Evolutionary conservation across 2,329 filamentous ascomycete species (phyloP).

Genomic region (Lasiodiplodia citricola): DNA sequence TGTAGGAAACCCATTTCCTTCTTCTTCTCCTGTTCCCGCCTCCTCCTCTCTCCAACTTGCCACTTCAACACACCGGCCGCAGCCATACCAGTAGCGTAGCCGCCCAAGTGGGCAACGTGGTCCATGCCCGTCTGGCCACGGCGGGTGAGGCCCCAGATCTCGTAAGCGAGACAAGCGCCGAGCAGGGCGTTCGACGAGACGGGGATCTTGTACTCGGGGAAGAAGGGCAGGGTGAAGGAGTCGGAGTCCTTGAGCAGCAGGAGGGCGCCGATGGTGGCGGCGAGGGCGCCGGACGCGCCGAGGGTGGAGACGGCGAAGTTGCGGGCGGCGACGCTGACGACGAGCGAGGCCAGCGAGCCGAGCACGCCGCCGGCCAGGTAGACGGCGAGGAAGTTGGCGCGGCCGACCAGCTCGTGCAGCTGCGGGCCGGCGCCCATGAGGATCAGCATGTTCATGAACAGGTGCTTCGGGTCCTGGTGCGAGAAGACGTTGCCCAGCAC

Average conservation of each 20-base stretch:
- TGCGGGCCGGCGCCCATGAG: constrained; percentile 69
- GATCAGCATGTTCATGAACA: constrained; percentile 67
- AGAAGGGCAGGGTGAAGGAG: constrained; percentile 36
- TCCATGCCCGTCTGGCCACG: constrained; percentile 33
- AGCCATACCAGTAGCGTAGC: constrained; percentile 35
- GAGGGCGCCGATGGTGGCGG: constrained; percentile 40
- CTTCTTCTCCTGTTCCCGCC: constrained; percentile 26
- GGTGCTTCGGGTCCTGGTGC: constrained; percentile 67
- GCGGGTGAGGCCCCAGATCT: constrained; percentile 33
- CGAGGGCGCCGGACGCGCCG: constrained; percentile 42
- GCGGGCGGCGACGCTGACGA: constrained; percentile 40
- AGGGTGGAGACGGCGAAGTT: constrained; percentile 36
- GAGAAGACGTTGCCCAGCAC: constrained; percentile 71
- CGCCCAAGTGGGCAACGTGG: constrained; percentile 45
- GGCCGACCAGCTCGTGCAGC: constrained; percentile 42
- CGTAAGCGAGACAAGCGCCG: constrained; percentile 34
- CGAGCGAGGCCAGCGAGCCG: constrained; percentile 34
- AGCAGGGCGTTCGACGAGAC: constrained; percentile 41
- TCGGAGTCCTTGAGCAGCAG: constrained; percentile 41
- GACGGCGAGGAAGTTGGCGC: constrained; percentile 42
- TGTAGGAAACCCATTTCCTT: constrained; percentile 23
- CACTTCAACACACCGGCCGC: constrained; percentile 38
- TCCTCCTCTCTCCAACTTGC: constrained; percentile 29
- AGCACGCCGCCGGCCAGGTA: constrained; percentile 41
- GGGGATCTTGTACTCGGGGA: constrained; percentile 30